Base-by-base conservation (phyloP, 73 alveolate genomes). In the Urostyla sp. region DNA sequence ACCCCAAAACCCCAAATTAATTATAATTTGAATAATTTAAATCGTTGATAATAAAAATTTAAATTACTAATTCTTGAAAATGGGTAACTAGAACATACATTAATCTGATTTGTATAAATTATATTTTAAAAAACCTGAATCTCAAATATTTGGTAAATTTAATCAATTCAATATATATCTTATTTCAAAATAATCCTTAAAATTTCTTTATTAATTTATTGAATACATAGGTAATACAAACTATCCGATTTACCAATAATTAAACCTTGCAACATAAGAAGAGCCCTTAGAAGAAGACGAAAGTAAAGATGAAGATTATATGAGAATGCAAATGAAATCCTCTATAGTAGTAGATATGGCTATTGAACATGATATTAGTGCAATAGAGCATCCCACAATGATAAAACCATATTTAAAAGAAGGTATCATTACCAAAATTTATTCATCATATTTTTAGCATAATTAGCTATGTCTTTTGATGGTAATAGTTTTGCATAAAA, bases 61-160 rank as follows among this genome's bases (percentile, higher is more conserved):
- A 55, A 55, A 55, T 55, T 46, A n/a, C n/a, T n/a, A n/a, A n/a
- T n/a, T n/a, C n/a, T n/a, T n/a, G 45, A 55, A 55, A 55, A 55
- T 55, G 72, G 72, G 72, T 27, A 55, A 55, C 72, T 27, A 55
- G n/a, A n/a, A n/a, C n/a, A n/a, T n/a, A 27, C 72, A 55, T 55
- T 27, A 40, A 13, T 27, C 24, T 55, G 72, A 55, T 55, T 27
- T 55, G 8, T 55, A 55, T 46, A 55, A 55, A 46, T 20, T 27
- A 27, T 55, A 55, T 55, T 55, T 55, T 55, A 11, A 55, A 8
- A n/a, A n/a, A n/a, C 72, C 72, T 27, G 49, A 55, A 23, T 46
- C 72, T 55, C 45, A 40, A 18, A 32, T 50, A 50, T 5, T 50
- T 15, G 6, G 7, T 7, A 13, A 26, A 18, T 15, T 50, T 50